Percentiles rank a stretch among this genome's conserved stretches.
phyloP scores from a whole-genome alignment of 1,139 yeast genomes.

The Pichia sp. region DNA sequence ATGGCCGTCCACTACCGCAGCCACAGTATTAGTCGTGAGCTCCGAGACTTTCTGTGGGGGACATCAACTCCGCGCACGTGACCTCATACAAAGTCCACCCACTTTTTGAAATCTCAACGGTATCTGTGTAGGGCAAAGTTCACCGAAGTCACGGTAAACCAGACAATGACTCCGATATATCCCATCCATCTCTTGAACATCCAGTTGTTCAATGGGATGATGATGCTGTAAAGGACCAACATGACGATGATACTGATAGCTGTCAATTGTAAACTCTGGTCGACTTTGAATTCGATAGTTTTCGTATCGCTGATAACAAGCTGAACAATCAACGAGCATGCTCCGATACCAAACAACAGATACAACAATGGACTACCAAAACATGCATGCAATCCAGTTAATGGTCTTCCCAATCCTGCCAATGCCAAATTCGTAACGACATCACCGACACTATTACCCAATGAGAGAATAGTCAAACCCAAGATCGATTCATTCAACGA shows the following conservation, averaged over 20 bases:
- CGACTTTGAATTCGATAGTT: slow-evolving; percentile 27
- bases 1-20: no score
- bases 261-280: slow-evolving; percentile 33
- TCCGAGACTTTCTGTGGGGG: slow-evolving; percentile 2
- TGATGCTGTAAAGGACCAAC: slow-evolving; percentile 26
- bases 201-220: slow-evolving; percentile 44
- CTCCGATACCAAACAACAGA: slow-evolving; percentile 43
- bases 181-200: slow-evolving; percentile 39
- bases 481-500: slow-evolving; percentile 33
- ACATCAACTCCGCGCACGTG: no score
- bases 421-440: slow-evolving; percentile 52
- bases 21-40: neutral
- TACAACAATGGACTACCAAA: slow-evolving; percentile 57
- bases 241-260: slow-evolving; percentile 36
- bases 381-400: slow-evolving; percentile 58
- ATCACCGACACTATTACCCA: slow-evolving; percentile 59
- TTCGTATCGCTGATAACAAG: slow-evolving; percentile 12
- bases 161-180: slow-evolving; percentile 31
- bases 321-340: slow-evolving; percentile 39
- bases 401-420: slow-evolving; percentile 52
- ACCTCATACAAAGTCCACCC: slow-evolving; percentile 2
- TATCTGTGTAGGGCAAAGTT: slow-evolving; percentile 13
- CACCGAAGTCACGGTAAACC: slow-evolving; percentile 30
- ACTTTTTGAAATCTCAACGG: neutral
- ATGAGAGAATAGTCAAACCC: slow-evolving; percentile 51